phyloP scores from a whole-genome alignment of 495 filamentous ascomycete species.

The Penicillium verhagenii region DNA sequence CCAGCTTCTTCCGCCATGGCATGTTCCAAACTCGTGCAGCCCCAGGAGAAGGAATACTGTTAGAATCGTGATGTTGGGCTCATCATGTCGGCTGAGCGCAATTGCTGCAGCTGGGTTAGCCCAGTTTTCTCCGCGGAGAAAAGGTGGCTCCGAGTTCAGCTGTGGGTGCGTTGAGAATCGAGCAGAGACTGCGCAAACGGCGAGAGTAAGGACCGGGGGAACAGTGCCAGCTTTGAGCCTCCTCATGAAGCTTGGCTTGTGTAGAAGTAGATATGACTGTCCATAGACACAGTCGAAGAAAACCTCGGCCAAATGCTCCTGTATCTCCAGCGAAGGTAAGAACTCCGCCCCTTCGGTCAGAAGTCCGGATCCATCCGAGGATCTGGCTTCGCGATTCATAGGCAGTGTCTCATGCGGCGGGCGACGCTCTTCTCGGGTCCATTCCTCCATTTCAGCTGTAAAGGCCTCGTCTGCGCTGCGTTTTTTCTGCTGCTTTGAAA shows the following conservation, averaged over 20 bases:
- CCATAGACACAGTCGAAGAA: constrained; percentile 97
- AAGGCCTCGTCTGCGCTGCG: constrained; percentile 87
- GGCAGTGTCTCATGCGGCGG: constrained; percentile 52
- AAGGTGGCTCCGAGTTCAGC: constrained; percentile 77
- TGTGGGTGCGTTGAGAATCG: constrained; percentile 95
- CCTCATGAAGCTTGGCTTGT: constrained; percentile 95
- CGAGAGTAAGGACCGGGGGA: constrained; percentile 85
- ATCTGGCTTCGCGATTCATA: constrained; percentile 58
- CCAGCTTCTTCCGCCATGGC: constrained; percentile 95
- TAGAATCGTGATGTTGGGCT: constrained; percentile 92
- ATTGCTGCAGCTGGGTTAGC: constrained; percentile 81
- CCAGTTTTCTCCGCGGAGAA: constrained; percentile 89
- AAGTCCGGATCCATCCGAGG: constrained; percentile 66
- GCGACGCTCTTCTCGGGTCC: constrained; percentile 62
- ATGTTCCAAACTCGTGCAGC: constrained; percentile 94
- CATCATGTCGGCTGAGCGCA: constrained; percentile 80
- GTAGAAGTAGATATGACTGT: constrained; percentile 91
- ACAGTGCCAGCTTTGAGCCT: constrained; percentile 65
- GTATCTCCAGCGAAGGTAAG: constrained; percentile 82
- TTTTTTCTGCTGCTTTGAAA: constrained; percentile 69
- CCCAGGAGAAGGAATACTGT: constrained; percentile 86
- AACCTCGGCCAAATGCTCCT: constrained; percentile 90
- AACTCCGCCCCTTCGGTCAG: constrained; percentile 79
- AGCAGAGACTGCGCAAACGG: constrained; percentile 89
- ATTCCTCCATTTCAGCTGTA: constrained; percentile 74